Conservation (phyloP, 371 early-diverging fungal genomes). For the Gilbertella persicaria region DNA sequence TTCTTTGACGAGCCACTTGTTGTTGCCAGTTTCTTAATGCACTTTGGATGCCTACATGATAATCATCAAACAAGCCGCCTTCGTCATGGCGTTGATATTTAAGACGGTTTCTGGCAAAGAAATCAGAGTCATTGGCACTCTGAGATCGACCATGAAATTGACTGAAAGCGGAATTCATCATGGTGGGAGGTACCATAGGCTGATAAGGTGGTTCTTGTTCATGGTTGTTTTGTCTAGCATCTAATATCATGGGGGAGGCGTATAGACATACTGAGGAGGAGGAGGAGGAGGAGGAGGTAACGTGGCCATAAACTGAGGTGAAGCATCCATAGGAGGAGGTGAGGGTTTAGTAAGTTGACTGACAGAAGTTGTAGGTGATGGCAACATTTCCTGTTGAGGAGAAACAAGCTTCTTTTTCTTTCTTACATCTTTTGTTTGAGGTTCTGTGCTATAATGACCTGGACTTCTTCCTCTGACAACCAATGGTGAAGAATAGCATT, state of each 20-base stretch:
- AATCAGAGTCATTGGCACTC: conserved; percentile 24
- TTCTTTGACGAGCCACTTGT: conserved; percentile 19
- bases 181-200: conserved; percentile 1
- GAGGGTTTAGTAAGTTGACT: background rate
- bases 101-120: conserved; percentile 12
- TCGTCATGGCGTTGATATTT: conserved; percentile 9
- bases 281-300: conserved; percentile 11
- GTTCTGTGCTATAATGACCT: conserved; percentile 76
- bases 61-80: conserved; percentile 8
- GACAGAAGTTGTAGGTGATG: background rate
- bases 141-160: conserved; percentile 22
- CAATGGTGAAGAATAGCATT: conserved; percentile 67
- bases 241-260: conserved; percentile 17
- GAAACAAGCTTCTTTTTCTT: conserved; percentile 3
- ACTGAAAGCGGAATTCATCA: conserved; percentile 8
- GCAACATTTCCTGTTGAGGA: background rate
- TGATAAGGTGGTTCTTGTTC: background rate
- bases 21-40: conserved; percentile 23
- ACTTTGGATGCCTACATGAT: conserved; percentile 13
- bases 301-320: conserved; percentile 4
- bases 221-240: background rate
- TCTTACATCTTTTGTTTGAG: background rate
- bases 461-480: conserved; percentile 91
- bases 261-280: conserved; percentile 17
- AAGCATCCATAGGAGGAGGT: background rate